Evolutionary conservation across 1,284 basidiomycete genomes (phyloP), one percentile per base, ranked within the genome.

Genomic region (Puccinia coronata): DNA sequence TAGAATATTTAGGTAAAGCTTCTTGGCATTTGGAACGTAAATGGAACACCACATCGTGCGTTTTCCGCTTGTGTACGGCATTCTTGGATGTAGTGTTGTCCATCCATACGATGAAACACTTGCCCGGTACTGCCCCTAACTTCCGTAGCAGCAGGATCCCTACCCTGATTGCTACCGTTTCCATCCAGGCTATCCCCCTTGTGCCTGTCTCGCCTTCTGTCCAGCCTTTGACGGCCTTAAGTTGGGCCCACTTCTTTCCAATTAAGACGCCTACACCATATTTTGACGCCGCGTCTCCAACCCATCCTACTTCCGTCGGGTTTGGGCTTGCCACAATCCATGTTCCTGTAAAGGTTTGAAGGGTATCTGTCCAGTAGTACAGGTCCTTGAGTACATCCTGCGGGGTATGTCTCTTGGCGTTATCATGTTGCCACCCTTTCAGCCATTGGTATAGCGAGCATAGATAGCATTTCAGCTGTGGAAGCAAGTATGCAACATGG

Each of bases 401-500:
- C 23, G 67, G 25, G 0, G 25, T 6, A 8, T 9, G 36, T 25
- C 69, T 47, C 18, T 18, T 6, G 36, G 43, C 69, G 16, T 31
- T 43, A 9, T 51, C 2, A 23, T 71, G 34, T 28, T 25, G 11
- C 69, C 67, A 70, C 6, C 14, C 2, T 23, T 34, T 43, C 5
- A 43, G 2, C 67, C 36, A 43, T 5, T 23, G 31, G 43, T 70
- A 70, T 11, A 70, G 39, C 16, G n/a, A 31, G n/a, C 31, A 34
- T n/a, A 70, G 23, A 6, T 41, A 41, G 39, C 67, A 41, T n/a
- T 43, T 39, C 14, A 70, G 28, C 6, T 70, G 67, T 16, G 67
- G 67, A 5, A 70, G n/a, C 8, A 70, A 12, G n/a, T 70, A 70
- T 6, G 67, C 41, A 12, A 70, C 67, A 70, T 61, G 57, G 20